phyloP scores from a whole-genome alignment of 2,329 filamentous ascomycete species.

The Aspergillus arachidicola region DNA sequence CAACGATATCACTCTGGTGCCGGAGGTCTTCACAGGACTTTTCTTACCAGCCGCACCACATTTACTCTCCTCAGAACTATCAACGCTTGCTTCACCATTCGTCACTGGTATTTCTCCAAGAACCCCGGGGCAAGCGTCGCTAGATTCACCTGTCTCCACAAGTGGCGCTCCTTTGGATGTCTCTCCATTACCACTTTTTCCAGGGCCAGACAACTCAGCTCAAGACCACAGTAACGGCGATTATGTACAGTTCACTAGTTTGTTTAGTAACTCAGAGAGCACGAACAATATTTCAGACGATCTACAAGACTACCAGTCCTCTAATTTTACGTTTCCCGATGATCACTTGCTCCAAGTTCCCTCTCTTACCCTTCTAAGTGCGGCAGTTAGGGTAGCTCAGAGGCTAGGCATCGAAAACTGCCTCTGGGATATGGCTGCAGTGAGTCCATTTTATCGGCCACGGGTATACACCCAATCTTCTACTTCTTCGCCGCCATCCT shows the following conservation, averaged over 20 bases:
- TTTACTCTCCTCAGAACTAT: background rate
- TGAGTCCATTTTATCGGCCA: constrained; percentile 51
- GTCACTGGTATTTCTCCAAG: background rate
- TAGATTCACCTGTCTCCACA: background rate
- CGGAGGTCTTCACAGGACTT: background rate
- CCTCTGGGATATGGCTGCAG: constrained; percentile 52
- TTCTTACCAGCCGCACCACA: background rate
- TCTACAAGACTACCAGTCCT: constrained; percentile 13
- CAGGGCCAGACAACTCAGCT: background rate
- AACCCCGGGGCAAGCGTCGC: background rate
- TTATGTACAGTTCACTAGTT: background rate
- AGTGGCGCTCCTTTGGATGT: background rate
- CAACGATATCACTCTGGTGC: background rate
- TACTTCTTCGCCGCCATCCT: constrained; percentile 3
- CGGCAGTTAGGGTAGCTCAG: constrained; percentile 50
- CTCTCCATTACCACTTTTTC: background rate
- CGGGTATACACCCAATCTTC: background rate
- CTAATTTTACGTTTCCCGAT: constrained; percentile 44
- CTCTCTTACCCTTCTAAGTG: constrained; percentile 53
- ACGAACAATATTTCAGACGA: background rate
- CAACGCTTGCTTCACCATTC: background rate
- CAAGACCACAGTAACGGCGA: background rate
- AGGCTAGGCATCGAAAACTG: constrained; percentile 47
- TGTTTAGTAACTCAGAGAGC: background rate
- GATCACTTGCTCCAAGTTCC: constrained; percentile 53